Percentiles rank a stretch among this genome's conserved stretches.
phyloP scores from a whole-genome alignment of 192 early-diverging fungal genomes.

The Chytriomyces sp. region DNA sequence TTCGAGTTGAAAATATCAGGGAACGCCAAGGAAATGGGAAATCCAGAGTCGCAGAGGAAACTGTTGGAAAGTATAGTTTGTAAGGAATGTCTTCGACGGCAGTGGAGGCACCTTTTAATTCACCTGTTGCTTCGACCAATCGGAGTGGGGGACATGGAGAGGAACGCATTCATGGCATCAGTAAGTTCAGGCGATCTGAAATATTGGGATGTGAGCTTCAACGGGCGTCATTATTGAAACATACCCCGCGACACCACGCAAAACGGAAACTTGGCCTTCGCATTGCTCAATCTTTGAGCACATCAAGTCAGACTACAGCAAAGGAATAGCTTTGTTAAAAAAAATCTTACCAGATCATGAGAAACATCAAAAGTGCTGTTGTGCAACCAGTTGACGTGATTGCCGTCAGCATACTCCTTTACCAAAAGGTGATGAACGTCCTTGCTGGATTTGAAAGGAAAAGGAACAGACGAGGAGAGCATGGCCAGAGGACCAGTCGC shows the following conservation, averaged over 20 bases:
- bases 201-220: neutral
- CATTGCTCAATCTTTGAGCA: slow-evolving; percentile 14
- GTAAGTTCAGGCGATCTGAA: neutral
- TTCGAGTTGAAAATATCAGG: slow-evolving; percentile 17
- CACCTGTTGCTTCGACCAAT: slow-evolving; percentile 29
- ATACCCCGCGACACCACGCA: slow-evolving; percentile 12
- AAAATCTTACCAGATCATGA: slow-evolving; percentile 19
- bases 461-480: slow-evolving; percentile 20
- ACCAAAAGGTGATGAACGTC: slow-evolving; percentile 2
- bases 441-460: neutral
- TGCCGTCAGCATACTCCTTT: neutral
- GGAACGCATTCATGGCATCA: slow-evolving; percentile 6
- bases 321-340: neutral
- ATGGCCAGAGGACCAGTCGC: slow-evolving; percentile 13
- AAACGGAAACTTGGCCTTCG: slow-evolving; percentile 16
- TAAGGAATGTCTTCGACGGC: too few species aligned
- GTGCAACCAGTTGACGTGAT: slow-evolving; percentile 25
- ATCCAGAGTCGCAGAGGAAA: slow-evolving; percentile 6
- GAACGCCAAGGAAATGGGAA: slow-evolving; percentile 21
- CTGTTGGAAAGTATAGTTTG: neutral
- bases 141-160: slow-evolving; percentile 14
- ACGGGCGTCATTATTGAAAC: neutral
- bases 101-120: too few species aligned
- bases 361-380: slow-evolving; percentile 10
- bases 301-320: neutral